phyloP scores from a whole-genome alignment of 495 filamentous ascomycete genomes.

The Tuber melanosporum region DNA sequence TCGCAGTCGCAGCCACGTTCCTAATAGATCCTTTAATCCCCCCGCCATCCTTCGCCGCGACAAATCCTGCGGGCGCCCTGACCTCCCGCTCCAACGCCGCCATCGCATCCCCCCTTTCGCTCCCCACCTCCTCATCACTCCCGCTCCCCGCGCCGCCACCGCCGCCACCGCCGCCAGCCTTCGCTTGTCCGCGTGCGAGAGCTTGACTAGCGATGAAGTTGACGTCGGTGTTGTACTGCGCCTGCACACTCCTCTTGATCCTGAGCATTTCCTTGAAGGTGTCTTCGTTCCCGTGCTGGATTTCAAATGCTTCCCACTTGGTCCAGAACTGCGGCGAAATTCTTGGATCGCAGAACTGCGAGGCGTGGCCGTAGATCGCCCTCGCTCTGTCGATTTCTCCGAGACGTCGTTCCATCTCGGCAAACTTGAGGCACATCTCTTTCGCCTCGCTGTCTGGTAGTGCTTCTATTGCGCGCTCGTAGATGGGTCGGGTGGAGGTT shows the following conservation, averaged over 20 bases:
- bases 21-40: slow-evolving; percentile 49
- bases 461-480: slow-evolving; percentile 87
- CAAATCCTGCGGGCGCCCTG: slow-evolving; percentile 82
- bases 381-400: slow-evolving; percentile 95
- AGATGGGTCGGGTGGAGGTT: slow-evolving; percentile 91
- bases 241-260: slow-evolving; percentile 94
- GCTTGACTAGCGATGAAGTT: slow-evolving; percentile 97
- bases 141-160: slow-evolving; percentile 43
- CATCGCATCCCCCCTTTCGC: slow-evolving; percentile 73
- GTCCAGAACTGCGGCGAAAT: slow-evolving; percentile 85
- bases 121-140: slow-evolving; percentile 47
- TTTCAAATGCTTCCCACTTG: slow-evolving; percentile 96
- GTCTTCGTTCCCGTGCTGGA: slow-evolving; percentile 96
- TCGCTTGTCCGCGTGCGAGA: slow-evolving; percentile 67
- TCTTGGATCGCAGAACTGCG: slow-evolving; percentile 93
- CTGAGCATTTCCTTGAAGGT: slow-evolving; percentile 99
- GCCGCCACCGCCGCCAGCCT: slow-evolving; percentile 35
- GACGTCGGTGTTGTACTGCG: slow-evolving; percentile 97
- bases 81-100: slow-evolving; percentile 82
- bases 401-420: slow-evolving; percentile 93
- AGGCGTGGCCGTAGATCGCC: slow-evolving; percentile 92
- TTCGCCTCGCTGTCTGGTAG: slow-evolving; percentile 89
- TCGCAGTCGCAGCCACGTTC: slow-evolving; percentile 45
- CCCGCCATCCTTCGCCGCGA: slow-evolving; percentile 71
- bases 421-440: slow-evolving; percentile 98